Base-by-base conservation (phyloP, 192 early-diverging fungal genomes). In the Fimicolochytrium jonesii region DNA sequence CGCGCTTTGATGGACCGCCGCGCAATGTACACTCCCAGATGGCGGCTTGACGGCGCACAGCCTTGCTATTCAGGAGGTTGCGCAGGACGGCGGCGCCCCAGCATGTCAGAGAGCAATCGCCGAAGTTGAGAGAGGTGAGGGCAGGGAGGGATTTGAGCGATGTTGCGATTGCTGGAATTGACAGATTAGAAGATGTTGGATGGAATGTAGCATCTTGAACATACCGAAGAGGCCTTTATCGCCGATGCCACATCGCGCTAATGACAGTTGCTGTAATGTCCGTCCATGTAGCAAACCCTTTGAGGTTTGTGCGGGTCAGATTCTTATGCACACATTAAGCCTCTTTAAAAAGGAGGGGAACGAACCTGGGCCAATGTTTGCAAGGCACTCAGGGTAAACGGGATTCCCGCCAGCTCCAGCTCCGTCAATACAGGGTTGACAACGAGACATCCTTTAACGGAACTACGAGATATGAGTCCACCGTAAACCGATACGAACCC, bases 181-280 rank as follows among this genome's bases (percentile, higher is more conserved):
- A n/a, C n/a, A n/a, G n/a, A n/a, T n/a, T n/a, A n/a, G n/a, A n/a
- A n/a, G n/a, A n/a, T n/a, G n/a, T n/a, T n/a, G n/a, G n/a, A n/a
- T n/a, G n/a, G n/a, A n/a, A n/a, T n/a, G n/a, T n/a, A n/a, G n/a
- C n/a, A n/a, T 39, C 9, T 11, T 34, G 17, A n/a, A 37, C 30
- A 29, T 48, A 74, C 72, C 41, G 30, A 64, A 65, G 17, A 74
- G 56, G 17, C 72, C 72, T 39, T 66, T 39, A 56, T 74, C 72
- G 31, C 72, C 72, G 23, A 74, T 74, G n/a, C 45, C 37, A 28
- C 67, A 56, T 35, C 72, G 55, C 11, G 72, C 72, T 10, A 74
- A 41, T 3, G 72, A 74, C 10, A 74, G 48, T 28, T 51, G 53
- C 35, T 39, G 36, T 9, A 73, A 25, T 11, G 61, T 44, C 34